phyloP scores from a whole-genome alignment of 73 alveolate genomes.

The Symbiodinium natans region DNA sequence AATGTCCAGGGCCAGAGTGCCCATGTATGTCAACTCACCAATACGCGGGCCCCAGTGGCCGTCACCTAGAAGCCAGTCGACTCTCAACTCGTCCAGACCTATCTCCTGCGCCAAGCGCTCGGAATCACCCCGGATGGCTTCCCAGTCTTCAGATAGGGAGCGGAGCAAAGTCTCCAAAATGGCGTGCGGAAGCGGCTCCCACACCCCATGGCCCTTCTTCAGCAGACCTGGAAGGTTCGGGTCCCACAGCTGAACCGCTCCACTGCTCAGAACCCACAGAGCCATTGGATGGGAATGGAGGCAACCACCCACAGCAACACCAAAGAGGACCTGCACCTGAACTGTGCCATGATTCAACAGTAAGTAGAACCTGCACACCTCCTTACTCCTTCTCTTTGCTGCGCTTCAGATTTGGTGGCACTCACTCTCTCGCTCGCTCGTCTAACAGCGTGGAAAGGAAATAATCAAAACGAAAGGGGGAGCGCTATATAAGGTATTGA shows the following conservation, averaged over 20 bases:
- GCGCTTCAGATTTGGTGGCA: no score
- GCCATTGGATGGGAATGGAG: conserved; percentile 73
- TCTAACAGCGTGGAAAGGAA: no score
- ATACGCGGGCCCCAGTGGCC: conserved; percentile 36
- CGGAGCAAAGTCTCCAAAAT: not conserved
- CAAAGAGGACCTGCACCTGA: conserved; percentile 50
- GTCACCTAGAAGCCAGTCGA: conserved; percentile 89
- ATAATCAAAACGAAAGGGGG: not conserved
- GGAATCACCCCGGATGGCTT: not conserved
- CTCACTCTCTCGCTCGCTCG: no score
- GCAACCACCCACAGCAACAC: conserved; percentile 79
- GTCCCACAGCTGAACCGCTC: conserved; percentile 20
- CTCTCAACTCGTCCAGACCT: conserved; percentile 65
- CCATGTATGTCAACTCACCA: conserved; percentile 94
- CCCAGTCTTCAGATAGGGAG: not conserved
- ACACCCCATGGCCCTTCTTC: conserved; percentile 60
- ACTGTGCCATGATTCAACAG: no score
- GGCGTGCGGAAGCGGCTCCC: not conserved
- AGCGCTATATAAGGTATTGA: no score
- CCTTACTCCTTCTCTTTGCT: no score
- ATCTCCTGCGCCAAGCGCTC: conserved; percentile 7
- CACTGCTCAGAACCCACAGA: conserved; percentile 60
- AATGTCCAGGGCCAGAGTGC: conserved; percentile 71
- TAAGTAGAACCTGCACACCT: no score
- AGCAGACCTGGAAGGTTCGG: conserved; percentile 14